phyloP scores from a whole-genome alignment of 1,284 basidiomycete genomes.

The Paramarasmius palmivorus region DNA sequence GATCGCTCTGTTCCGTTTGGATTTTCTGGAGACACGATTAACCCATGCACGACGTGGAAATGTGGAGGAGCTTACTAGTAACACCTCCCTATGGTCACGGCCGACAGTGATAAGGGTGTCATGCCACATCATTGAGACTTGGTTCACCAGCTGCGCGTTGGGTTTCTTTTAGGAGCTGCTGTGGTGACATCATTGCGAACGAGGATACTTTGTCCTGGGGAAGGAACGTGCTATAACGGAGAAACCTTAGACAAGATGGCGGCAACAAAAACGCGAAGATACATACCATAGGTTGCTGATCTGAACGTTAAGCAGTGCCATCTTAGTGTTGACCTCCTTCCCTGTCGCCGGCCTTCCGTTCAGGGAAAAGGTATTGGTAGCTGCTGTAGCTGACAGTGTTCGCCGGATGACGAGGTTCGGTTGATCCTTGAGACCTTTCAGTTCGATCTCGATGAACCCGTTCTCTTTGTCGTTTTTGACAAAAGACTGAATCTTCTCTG shows the following conservation, averaged over 20 bases:
- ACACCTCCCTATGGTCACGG: slow-evolving; percentile 54
- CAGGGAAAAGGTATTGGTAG: slow-evolving; percentile 58
- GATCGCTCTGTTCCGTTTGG: slow-evolving; percentile 54
- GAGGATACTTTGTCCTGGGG: slow-evolving; percentile 97
- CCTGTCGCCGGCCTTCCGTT: slow-evolving; percentile 66
- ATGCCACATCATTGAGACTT: slow-evolving; percentile 81
- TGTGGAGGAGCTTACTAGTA: slow-evolving; percentile 41
- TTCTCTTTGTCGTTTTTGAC: slow-evolving; percentile 80
- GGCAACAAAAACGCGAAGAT: not conserved
- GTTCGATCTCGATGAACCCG: slow-evolving; percentile 90
- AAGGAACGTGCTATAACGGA: slow-evolving; percentile 77
- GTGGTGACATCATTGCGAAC: slow-evolving; percentile 90
- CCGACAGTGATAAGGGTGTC: slow-evolving; percentile 71
- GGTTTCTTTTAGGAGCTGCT: slow-evolving; percentile 85
- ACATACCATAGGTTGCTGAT: slow-evolving; percentile 90
- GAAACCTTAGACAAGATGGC: slow-evolving; percentile 4
- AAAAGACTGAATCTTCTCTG: slow-evolving; percentile 77
- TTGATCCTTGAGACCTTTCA: slow-evolving; percentile 79
- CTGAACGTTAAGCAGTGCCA: slow-evolving; percentile 84
- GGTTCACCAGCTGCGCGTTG: slow-evolving; percentile 89
- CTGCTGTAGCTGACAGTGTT: slow-evolving; percentile 56
- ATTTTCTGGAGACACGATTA: slow-evolving; percentile 38
- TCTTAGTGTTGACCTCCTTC: slow-evolving; percentile 66
- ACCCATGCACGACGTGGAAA: too few relatives aligned
- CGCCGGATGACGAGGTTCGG: slow-evolving; percentile 77